Evolutionary conservation across 805 yeast genomes (phyloP).

Genomic region (Saccharomycopsis capsularis): DNA sequence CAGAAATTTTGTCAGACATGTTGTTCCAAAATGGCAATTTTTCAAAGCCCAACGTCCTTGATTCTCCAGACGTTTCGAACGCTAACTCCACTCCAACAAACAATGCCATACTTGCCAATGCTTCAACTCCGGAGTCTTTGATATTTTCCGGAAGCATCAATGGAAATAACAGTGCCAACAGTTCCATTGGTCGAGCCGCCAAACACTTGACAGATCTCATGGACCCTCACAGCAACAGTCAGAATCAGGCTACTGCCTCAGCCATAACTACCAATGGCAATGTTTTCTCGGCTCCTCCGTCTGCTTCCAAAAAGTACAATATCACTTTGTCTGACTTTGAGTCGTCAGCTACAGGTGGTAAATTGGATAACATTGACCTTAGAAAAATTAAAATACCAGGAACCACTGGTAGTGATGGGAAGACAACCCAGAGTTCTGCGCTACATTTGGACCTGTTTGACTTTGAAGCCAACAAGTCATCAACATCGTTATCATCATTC

Average conservation of each 20-base stretch:
- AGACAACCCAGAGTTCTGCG: neutral
- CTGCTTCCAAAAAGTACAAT: constrained; percentile 6
- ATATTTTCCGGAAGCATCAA: neutral
- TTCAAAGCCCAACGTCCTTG: constrained; percentile 2
- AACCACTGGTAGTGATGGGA: neutral
- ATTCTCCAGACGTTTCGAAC: constrained; percentile 13
- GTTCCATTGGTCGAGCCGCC: neutral
- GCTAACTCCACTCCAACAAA: constrained; percentile 19
- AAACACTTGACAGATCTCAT: neutral
- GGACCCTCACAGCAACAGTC: neutral
- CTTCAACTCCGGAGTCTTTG: constrained; percentile 20
- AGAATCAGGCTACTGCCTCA: neutral
- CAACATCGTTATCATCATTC: neutral
- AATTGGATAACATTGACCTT: constrained; percentile 6
- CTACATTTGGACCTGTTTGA: constrained; percentile 7
- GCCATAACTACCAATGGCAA: neutral
- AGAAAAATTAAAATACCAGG: constrained; percentile 7
- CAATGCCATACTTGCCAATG: constrained; percentile 4
- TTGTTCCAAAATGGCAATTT: constrained; percentile 10
- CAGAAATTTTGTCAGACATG: constrained; percentile 18
- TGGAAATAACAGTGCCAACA: constrained; percentile 6
- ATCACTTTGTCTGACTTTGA: constrained; percentile 18
- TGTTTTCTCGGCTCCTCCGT: too few relatives aligned
- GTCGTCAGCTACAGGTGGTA: neutral
- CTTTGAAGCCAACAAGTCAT: constrained; percentile 9